A percentile compares a stretch with the other conserved stretches of the same genome.
phyloP scores from a whole-genome alignment of 129 eudicot species.

The Solidago caesia region DNA sequence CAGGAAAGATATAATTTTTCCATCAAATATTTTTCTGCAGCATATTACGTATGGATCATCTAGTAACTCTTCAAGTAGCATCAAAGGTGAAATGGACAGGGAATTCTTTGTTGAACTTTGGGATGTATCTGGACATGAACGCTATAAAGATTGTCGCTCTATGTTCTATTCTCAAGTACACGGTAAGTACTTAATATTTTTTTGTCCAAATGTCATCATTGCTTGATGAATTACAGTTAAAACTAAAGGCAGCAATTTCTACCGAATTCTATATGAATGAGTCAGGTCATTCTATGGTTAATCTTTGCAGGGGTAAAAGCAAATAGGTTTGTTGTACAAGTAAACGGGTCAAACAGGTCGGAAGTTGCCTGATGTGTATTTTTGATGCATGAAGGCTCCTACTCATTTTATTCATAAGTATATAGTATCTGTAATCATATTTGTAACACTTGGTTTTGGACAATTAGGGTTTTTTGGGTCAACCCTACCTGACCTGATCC shows the following conservation, averaged over 20 bases:
- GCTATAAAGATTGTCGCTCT: slow-evolving; percentile 84
- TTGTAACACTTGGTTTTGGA: background rate
- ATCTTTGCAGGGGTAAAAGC: background rate
- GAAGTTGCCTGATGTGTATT: too few species aligned
- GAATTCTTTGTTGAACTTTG: slow-evolving; percentile 88
- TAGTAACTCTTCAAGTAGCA: slow-evolving; percentile 64
- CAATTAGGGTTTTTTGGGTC: background rate
- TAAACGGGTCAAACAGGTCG: background rate
- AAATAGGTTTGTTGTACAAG: background rate
- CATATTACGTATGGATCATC: slow-evolving; percentile 69
- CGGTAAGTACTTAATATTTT: slow-evolving; percentile 33
- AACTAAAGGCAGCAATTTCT: background rate
- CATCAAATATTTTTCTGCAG: slow-evolving; percentile 31
- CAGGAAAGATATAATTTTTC: background rate
- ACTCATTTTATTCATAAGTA: background rate
- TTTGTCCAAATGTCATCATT: background rate
- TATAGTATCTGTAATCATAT: background rate
- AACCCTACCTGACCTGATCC: background rate
- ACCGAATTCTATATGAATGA: background rate
- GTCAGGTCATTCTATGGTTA: background rate
- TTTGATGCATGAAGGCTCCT: background rate
- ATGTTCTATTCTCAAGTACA: slow-evolving; percentile 87
- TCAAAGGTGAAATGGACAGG: slow-evolving; percentile 61
- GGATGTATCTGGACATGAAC: slow-evolving; percentile 89
- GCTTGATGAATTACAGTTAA: background rate